phyloP scores from a whole-genome alignment of 208 protist genomes.

The Leishmania guyanensis region DNA sequence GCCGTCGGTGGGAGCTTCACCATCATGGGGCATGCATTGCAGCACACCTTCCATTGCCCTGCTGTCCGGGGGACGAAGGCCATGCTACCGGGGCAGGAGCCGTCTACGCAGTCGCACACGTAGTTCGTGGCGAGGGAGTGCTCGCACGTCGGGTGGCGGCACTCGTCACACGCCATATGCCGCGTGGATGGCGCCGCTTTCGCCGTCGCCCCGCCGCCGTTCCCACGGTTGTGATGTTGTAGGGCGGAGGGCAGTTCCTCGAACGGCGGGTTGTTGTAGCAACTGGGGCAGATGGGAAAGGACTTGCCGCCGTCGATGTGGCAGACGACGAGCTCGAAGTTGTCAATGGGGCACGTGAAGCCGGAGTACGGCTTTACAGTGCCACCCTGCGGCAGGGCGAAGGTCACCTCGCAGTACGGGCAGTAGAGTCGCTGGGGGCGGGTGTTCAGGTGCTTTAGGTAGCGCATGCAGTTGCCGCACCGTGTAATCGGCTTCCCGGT shows the following conservation, averaged over 20 bases:
- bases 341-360: conserved; percentile 92
- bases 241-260: conserved; percentile 50
- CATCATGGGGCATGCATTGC: conserved; percentile 91
- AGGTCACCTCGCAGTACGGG: conserved; percentile 93
- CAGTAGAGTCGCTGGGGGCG: conserved; percentile 93
- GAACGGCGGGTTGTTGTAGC: conserved; percentile 96
- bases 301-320: conserved; percentile 90
- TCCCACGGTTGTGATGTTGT: not conserved
- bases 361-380: conserved; percentile 86
- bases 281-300: conserved; percentile 92
- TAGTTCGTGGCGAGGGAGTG: conserved; percentile 88
- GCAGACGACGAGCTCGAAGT: conserved; percentile 94
- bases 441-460: conserved; percentile 85
- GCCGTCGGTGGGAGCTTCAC: conserved; percentile 83
- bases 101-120: conserved; percentile 86
- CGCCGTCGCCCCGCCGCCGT: not conserved
- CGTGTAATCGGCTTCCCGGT: conserved; percentile 86
- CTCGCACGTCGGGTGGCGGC: conserved; percentile 92
- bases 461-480: conserved; percentile 94
- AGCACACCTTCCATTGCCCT: conserved; percentile 90
- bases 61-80: conserved; percentile 85
- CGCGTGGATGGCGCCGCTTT: conserved; percentile 10
- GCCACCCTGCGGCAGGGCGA: conserved; percentile 85
- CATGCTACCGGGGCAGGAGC: conserved; percentile 77
- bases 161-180: conserved; percentile 92